Evolutionary conservation across 2,329 filamentous ascomycete species (phyloP), one percentile per base, ranked within the genome.

Genomic region (Beauveria bassiana): DNA sequence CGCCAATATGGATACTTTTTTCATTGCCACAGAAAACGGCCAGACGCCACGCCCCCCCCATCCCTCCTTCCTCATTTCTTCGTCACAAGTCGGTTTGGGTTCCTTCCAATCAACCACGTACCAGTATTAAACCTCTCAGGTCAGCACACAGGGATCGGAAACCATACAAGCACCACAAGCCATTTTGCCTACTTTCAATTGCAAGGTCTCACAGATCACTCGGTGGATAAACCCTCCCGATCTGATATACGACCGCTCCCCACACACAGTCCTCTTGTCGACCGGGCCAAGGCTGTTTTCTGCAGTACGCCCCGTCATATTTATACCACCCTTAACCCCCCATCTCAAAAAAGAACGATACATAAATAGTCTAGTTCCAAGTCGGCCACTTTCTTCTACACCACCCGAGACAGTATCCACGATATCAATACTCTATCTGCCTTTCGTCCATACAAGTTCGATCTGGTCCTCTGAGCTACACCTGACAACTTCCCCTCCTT

Each of bases 241-340:
- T 51, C 34, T 62, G 43, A 40, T 59, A 61, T 58, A 52, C 26
- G 43, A 55, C 26, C 14, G 40, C 56, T 22, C 57, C 46, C 47
- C 53, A 62, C 53, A 55, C 28, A 47, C 34, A 31, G 9, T 34
- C 38, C 9, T 28, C 47, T 46, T 18, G 47, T 47, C 42, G 26
- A 59, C 52, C 43, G 28, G 45, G 46, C 49, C 54, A 55, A 22
- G 55, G 31, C 52, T 18, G 28, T 47, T 34, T 51, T 50, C 42
- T 8, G 38, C 61, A 42, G 57, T 55, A 22, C 45, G 18, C 34
- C 46, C 58, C n/a, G 22, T 61, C 49, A 47, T 47, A 61, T 52
- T 60, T 50, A 49, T 63, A 57, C 50, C 59, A 42, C 28, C 47
- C 24, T 68, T 66, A 69, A 65, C 59, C 65, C 64, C 66, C 67